phyloP scores from a whole-genome alignment of 441 rosid genomes.

The Jatropha multifida region DNA sequence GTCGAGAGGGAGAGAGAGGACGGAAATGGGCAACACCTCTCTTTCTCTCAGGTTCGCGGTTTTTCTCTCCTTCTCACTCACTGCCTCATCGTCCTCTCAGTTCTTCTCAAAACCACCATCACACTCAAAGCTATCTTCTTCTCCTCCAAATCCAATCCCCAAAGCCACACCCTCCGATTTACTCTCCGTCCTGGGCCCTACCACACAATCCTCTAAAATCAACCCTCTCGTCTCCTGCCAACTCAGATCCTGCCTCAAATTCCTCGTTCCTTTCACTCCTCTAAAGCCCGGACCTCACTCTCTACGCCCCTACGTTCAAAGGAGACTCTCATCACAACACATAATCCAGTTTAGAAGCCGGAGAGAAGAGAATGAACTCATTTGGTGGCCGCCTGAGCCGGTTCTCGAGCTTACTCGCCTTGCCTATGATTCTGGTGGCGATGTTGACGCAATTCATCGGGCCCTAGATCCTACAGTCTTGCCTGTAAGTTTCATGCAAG shows the following conservation, averaged over 20 bases:
- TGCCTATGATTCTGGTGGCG: conserved; percentile 75
- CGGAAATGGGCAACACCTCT: conserved; percentile 36
- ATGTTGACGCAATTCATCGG: conserved; percentile 58
- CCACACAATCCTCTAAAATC: conserved; percentile 41
- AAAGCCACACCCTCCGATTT: conserved; percentile 72
- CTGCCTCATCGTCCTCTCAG: conserved; percentile 41
- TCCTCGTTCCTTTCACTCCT: conserved; percentile 68
- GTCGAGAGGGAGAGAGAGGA: not conserved
- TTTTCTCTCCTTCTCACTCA: conserved; percentile 46
- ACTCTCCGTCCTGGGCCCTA: conserved; percentile 58
- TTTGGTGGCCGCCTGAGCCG: conserved; percentile 89
- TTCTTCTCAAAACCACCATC: conserved; percentile 24
- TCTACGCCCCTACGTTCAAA: conserved; percentile 12
- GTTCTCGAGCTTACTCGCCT: conserved; percentile 83
- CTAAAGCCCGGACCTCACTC: conserved; percentile 7
- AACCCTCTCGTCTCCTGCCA: conserved; percentile 52
- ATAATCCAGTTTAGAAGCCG: conserved; percentile 16
- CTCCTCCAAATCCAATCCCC: conserved; percentile 29
- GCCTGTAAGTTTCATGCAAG: conserved; percentile 39
- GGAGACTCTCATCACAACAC: conserved; percentile 22
- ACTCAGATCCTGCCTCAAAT: conserved; percentile 63
- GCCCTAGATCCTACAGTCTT: conserved; percentile 63
- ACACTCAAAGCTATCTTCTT: conserved; percentile 6
- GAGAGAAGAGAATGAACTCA: conserved; percentile 47
- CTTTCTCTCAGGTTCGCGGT: conserved; percentile 47